Conservation (phyloP, 495 filamentous ascomycete species). For the Lasiosphaeria hispida region DNA sequence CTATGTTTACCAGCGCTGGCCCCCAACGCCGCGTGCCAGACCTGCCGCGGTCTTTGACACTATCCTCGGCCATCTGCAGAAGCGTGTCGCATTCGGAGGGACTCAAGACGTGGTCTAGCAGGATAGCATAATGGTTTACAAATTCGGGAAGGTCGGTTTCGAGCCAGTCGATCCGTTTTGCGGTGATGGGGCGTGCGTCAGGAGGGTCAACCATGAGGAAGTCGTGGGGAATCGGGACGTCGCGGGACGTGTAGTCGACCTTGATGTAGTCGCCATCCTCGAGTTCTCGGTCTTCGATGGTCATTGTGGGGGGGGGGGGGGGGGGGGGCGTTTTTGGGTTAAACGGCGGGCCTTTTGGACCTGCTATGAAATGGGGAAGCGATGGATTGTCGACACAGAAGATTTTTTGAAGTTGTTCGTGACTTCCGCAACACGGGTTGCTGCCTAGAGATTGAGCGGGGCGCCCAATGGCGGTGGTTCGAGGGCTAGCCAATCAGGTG, state of each 20-base stretch:
- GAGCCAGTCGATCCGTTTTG: not conserved
- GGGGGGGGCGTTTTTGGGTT: too few species aligned
- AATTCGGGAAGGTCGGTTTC: not conserved
- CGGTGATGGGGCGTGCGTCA: conserved; percentile 1
- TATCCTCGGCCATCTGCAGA: not conserved
- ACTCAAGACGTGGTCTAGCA: not conserved
- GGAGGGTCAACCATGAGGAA: not conserved
- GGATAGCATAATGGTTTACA: not conserved
- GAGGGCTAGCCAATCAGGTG: too few species aligned
- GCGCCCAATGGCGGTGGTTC: too few species aligned
- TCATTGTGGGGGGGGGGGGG: too few species aligned
- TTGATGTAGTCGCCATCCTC: not conserved
- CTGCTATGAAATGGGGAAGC: too few species aligned
- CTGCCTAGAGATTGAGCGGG: too few species aligned
- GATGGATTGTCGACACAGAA: too few species aligned
- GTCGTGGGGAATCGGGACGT: not conserved
- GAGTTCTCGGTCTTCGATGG: too few species aligned
- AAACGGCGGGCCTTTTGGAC: too few species aligned
- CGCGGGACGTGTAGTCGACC: not conserved
- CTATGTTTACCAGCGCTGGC: conserved; percentile 1
- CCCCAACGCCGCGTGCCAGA: not conserved
- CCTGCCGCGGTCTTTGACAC: not conserved
- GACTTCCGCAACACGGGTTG: too few species aligned
- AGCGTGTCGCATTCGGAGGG: conserved; percentile 1
- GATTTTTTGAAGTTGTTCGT: too few species aligned